phyloP scores from a whole-genome alignment of 345 rosid species.

The Excoecaria cochinchinensis region DNA sequence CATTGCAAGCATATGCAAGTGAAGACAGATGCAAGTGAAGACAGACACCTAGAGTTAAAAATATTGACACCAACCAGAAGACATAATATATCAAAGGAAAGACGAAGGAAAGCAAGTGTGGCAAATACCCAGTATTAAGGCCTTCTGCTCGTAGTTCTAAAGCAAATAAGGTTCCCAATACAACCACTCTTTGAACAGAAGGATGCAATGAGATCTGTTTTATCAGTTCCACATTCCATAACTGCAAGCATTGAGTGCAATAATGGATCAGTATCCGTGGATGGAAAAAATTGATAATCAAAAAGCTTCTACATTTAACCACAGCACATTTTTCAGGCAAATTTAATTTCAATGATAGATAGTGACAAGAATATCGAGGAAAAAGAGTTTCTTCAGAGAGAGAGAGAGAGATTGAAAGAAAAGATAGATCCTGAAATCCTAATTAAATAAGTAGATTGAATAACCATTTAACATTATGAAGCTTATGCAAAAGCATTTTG shows the following conservation, averaged over 20 bases:
- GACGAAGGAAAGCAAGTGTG: conserved; percentile 2
- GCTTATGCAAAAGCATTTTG: background rate
- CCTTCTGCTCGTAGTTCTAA: conserved; percentile 70
- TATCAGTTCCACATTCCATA: conserved; percentile 72
- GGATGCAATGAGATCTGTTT: conserved; percentile 64
- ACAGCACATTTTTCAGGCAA: background rate
- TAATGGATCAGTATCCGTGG: background rate
- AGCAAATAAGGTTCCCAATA: conserved; percentile 73
- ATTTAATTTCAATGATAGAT: background rate
- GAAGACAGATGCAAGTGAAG: background rate
- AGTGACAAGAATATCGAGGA: background rate
- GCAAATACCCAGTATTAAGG: conserved; percentile 63
- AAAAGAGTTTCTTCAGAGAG: background rate
- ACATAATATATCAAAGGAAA: background rate
- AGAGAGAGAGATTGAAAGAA: background rate
- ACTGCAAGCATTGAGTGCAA: conserved; percentile 41
- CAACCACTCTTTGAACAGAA: conserved; percentile 72
- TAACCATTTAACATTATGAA: background rate
- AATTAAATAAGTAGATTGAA: background rate
- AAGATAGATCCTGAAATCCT: background rate
- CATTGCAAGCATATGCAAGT: background rate
- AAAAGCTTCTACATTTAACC: background rate
- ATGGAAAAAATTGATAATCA: background rate
- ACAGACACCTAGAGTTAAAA: background rate
- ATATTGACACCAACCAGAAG: background rate